phyloP scores from a whole-genome alignment of 306 rosid genomes.

The Senna tora region DNA sequence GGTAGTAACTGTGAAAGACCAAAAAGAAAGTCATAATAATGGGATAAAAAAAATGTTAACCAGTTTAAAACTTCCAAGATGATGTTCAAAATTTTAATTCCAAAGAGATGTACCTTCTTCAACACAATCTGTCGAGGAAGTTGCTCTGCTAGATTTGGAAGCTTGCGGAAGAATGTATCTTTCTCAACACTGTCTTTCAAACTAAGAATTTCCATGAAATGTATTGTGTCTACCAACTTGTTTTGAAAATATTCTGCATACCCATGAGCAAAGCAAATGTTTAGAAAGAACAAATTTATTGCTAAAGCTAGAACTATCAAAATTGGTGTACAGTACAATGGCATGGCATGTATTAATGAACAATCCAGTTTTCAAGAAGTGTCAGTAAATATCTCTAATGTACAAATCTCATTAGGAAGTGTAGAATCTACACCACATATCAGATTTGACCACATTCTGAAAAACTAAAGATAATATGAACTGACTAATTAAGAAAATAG shows the following conservation, averaged over 20 bases:
- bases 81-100: constrained; percentile 28
- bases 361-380: neutral
- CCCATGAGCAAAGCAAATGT: constrained; percentile 43
- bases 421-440: constrained; percentile 1
- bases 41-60: constrained; percentile 34
- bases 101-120: constrained; percentile 69
- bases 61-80: constrained; percentile 4
- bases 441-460: constrained; percentile 12
- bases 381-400: constrained; percentile 2
- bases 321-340: neutral
- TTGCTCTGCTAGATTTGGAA: constrained; percentile 96
- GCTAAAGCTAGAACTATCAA: constrained; percentile 13
- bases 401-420: constrained; percentile 26
- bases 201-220: constrained; percentile 97
- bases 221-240: constrained; percentile 96
- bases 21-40: constrained; percentile 45
- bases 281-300: constrained; percentile 14
- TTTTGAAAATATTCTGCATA: constrained; percentile 95
- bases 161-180: constrained; percentile 98
- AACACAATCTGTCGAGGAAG: constrained; percentile 94
- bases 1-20: constrained; percentile 84
- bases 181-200: constrained; percentile 97
- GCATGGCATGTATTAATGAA: neutral
- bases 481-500: constrained; percentile 19
- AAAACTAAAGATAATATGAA: constrained; percentile 21